phyloP scores from a whole-genome alignment of 176 grass and related monocot species.

The Raddia distichophylla region DNA sequence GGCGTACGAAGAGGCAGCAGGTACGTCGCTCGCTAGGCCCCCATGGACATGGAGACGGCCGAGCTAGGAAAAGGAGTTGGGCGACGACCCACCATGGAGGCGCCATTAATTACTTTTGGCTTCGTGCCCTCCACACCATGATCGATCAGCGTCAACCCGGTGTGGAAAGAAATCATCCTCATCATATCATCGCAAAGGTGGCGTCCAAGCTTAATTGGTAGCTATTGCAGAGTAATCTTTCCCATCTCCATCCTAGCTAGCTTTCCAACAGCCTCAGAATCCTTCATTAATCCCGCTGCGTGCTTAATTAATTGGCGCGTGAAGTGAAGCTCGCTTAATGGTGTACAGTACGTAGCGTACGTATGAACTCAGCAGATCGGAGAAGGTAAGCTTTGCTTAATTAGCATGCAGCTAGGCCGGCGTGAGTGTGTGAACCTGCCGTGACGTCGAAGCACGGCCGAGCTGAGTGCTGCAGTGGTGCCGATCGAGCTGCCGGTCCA shows the following conservation, averaged over 20 bases:
- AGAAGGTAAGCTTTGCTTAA: background rate
- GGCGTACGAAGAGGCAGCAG: constrained; percentile 26
- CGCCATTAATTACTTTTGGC: constrained; percentile 48
- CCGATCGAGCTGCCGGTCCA: background rate
- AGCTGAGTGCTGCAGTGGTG: background rate
- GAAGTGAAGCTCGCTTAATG: background rate
- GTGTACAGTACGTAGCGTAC: no score
- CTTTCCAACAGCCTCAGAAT: no score
- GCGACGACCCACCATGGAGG: constrained; percentile 57
- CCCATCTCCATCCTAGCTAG: no score
- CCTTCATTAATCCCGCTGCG: no score
- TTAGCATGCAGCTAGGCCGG: background rate
- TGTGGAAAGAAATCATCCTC: no score
- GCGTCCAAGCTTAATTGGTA: no score
- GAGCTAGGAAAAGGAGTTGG: constrained; percentile 22
- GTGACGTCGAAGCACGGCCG: constrained; percentile 22
- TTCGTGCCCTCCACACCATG: no score
- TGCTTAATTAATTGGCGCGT: background rate
- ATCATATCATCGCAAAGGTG: no score
- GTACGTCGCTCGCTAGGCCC: constrained; percentile 12
- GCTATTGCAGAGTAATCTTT: no score
- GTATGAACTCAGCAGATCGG: background rate
- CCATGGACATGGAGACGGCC: background rate
- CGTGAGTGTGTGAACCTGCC: background rate
- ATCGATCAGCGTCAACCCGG: no score